Percentiles rank a stretch among this genome's conserved stretches.
These are phyloP conservation scores for Ilex paraguariensis DNA, from an alignment of 305 asterid genomes.

Conservation along the genomic window DNA sequence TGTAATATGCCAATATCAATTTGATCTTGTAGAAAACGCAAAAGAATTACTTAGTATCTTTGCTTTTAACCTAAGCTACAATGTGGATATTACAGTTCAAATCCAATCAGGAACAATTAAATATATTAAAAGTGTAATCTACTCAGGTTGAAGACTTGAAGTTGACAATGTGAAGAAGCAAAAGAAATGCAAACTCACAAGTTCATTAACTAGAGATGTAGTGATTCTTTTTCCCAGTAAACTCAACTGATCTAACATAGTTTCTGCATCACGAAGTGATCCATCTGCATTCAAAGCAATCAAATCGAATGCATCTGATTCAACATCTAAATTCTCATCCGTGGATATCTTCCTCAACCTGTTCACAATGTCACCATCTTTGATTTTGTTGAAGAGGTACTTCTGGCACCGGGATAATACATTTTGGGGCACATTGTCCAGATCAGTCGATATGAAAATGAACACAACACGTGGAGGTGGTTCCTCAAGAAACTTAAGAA, in stretches of 20 bases:
- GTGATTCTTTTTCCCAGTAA: slow-evolving; percentile 80
- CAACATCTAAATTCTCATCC: slow-evolving; percentile 69
- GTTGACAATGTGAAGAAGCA: background rate
- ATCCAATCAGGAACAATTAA: background rate
- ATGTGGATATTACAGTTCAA: background rate
- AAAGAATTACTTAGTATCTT: too few species aligned
- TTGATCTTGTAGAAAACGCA: background rate
- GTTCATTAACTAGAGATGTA: slow-evolving; percentile 78
- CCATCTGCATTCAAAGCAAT: slow-evolving; percentile 86
- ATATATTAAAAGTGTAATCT: background rate
- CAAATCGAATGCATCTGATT: slow-evolving; percentile 68
- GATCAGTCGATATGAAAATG: slow-evolving; percentile 70
- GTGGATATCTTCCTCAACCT: slow-evolving; percentile 58
- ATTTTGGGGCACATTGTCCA: slow-evolving; percentile 66
- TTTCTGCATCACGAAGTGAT: slow-evolving; percentile 88
- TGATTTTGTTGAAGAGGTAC: slow-evolving; percentile 65
- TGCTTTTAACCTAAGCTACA: background rate
- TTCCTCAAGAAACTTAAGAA: slow-evolving; percentile 69
- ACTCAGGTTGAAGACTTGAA: slow-evolving; percentile 3
- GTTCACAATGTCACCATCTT: slow-evolving; percentile 54
- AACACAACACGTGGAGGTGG: slow-evolving; percentile 57
- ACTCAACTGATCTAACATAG: slow-evolving; percentile 87
- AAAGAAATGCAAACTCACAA: slow-evolving; percentile 46
- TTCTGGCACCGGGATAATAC: slow-evolving; percentile 78
- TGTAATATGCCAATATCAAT: too few species aligned